A percentile compares a stretch with the other conserved stretches of the same genome.
These are phyloP conservation scores for Pyronema domesticum DNA, from an alignment of 495 filamentous ascomycete species.

Conservation along the genomic window DNA sequence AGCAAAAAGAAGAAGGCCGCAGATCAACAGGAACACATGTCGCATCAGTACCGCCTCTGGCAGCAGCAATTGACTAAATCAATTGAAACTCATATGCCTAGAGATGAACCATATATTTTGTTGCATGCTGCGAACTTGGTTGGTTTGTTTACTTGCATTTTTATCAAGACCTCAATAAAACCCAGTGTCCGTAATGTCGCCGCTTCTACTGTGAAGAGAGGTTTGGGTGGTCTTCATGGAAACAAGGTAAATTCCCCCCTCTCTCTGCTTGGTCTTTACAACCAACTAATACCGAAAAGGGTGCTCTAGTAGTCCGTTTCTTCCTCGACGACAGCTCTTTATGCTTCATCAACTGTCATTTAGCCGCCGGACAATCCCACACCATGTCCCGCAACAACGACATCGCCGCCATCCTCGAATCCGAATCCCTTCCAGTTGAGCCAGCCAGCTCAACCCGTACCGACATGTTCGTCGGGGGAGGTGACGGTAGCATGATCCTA, in stretches of 20 bases:
- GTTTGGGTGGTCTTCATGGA: constrained; percentile 81
- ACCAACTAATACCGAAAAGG: constrained; percentile 24
- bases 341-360: constrained; percentile 94
- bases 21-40: constrained; percentile 77
- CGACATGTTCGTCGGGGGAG: constrained; percentile 70
- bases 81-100: constrained; percentile 68
- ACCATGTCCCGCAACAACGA: constrained; percentile 86
- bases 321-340: constrained; percentile 78
- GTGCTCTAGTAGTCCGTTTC: constrained; percentile 80
- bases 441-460: constrained; percentile 39
- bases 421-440: constrained; percentile 50
- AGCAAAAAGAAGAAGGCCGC: constrained; percentile 76
- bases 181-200: constrained; percentile 56
- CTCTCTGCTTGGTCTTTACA: not conserved
- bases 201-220: constrained; percentile 75
- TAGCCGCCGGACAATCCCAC: constrained; percentile 81
- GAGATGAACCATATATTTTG: constrained; percentile 60
- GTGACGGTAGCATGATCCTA: constrained; percentile 87
- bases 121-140: constrained; percentile 79
- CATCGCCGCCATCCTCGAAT: constrained; percentile 74
- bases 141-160: constrained; percentile 87
- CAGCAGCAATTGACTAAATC: constrained; percentile 64
- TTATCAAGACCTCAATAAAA: constrained; percentile 65
- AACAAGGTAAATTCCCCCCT: constrained; percentile 50
- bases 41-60: constrained; percentile 93